Base-by-base conservation (phyloP, 2,329 filamentous ascomycete species). In the Aureobasidium uvarum region DNA sequence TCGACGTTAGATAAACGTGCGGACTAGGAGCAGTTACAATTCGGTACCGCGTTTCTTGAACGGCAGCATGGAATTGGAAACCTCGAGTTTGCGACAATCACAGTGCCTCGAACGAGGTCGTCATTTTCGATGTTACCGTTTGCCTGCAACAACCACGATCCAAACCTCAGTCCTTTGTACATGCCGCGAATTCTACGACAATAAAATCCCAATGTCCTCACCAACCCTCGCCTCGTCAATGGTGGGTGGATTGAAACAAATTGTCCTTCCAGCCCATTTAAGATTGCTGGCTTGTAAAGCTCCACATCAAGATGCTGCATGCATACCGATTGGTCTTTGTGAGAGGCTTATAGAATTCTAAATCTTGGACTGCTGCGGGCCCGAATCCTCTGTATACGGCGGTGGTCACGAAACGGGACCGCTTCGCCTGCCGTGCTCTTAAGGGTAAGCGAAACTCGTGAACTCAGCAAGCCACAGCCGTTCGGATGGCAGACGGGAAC, bases 41-140 rank as follows among this genome's bases (percentile, higher is more conserved):
- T 58, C 54, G 54, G 54, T 58, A 58, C 39, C 38, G 39, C 13
- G 6, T 25, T 38, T 31, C 20, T 43, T 23, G 39, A 33, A 20
- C 18, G 20, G 28, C 23, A 6, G 25, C 16, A 14, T 25, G 14
- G 20, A 43, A 6, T 10, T 16, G 23, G 14, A 14, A 3, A 31
- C 31, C 16, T n/a, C 31, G 11, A 18, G 20, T 33, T n/a, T 33
- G 54, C 23, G 16, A 33, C 39, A 43, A 31, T 3, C 23, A 58
- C n/a, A 45, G 3, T 45, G 14, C 39, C 39, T 33, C 23, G 54
- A 45, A 18, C 25, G 1, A 31, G 31, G 18, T 55, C 54, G 54
- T 58, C 54, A 45, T 23, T 58, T 58, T 45, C 54, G 25, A 58
- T 58, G 38, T 58, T 58, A 45, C 39, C 54, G 39, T 58, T 58